Evolutionary conservation across 768 basidiomycete genomes (phyloP), one percentile per base, ranked within the genome.

Genomic region (Rhodosporidiobolus odoratus): DNA sequence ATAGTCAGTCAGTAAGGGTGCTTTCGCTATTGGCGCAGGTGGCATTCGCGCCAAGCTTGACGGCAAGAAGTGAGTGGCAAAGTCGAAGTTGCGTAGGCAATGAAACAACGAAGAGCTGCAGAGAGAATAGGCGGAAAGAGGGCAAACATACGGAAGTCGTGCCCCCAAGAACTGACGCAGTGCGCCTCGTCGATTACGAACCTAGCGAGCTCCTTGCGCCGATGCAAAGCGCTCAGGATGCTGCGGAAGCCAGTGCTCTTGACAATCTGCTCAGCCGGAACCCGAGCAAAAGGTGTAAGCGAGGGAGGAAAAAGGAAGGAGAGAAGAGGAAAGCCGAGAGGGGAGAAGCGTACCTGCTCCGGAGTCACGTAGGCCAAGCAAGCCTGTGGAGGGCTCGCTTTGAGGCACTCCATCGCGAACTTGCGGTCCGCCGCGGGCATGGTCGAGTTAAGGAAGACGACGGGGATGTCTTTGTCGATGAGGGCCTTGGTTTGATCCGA

Each of bases 181-280:
- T 99, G 96, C 3, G 93, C 95, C 78, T 99, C 96, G 78, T 99
- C 96, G 60, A 97, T 85, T 2, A 96, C 93, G 78, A 99, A 95
- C 40, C 95, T 83, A 21, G 91, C 92, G 48, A 99, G 78, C 66
- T 84, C 81, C 7, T 83, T 81, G 34, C 81, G 77, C 10, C 80
- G 77, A 76, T 92, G 83, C 3, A 97, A 81, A n/a, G 81, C 79
- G 27, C 78, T 73, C 16, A 98, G 79, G 25, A 88, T 84, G 15
- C 77, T 79, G 75, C 82, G 84, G 59, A 90, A 84, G n/a, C 75
- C 76, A 0, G 79, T 80, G 66, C 86, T 91, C 72, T 86, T 84
- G 41, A 85, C 83, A 59, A 77, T 71, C 72, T 75, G 67, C 27
- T 13, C 6, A 19, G 13, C 43, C 43, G 13, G 43, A 43, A 43